Percentiles rank a stretch among this genome's conserved stretches.
Conservation (phyloP, 225 moss, liverwort and hornwort genomes). For the Asterella californica region DNA sequence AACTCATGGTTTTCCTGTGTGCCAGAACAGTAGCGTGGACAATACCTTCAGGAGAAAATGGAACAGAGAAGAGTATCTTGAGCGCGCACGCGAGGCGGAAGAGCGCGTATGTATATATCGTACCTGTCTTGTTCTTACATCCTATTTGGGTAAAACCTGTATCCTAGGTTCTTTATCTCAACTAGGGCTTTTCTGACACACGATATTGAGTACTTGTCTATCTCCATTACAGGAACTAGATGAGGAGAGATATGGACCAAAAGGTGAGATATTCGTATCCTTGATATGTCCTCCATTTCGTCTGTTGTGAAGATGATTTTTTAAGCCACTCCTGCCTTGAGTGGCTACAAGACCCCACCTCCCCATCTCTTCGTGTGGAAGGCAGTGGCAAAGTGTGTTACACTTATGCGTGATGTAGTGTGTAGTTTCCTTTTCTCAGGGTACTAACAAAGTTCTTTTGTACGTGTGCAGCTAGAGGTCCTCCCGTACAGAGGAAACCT, state of each 20-base stretch:
- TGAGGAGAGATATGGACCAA: conserved; percentile 63
- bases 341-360: no score
- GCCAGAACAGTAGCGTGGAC: conserved; percentile 57
- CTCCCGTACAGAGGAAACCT: conserved; percentile 87
- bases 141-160: background rate
- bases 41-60: conserved; percentile 93
- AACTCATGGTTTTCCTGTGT: conserved; percentile 10
- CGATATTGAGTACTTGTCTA: background rate
- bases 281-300: background rate
- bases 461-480: conserved; percentile 54
- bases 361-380: background rate
- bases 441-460: background rate
- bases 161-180: background rate
- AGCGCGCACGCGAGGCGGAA: conserved; percentile 79
- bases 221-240: conserved; percentile 48
- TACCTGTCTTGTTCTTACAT: background rate
- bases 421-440: background rate
- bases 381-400: background rate
- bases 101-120: conserved; percentile 40
- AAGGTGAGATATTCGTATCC: conserved; percentile 31
- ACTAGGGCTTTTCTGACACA: background rate
- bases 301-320: background rate
- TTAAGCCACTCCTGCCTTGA: no score
- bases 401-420: background rate
- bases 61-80: conserved; percentile 92